Conservation (phyloP, 2,329 filamentous ascomycete species). For the Colletotrichum simmondsii region DNA sequence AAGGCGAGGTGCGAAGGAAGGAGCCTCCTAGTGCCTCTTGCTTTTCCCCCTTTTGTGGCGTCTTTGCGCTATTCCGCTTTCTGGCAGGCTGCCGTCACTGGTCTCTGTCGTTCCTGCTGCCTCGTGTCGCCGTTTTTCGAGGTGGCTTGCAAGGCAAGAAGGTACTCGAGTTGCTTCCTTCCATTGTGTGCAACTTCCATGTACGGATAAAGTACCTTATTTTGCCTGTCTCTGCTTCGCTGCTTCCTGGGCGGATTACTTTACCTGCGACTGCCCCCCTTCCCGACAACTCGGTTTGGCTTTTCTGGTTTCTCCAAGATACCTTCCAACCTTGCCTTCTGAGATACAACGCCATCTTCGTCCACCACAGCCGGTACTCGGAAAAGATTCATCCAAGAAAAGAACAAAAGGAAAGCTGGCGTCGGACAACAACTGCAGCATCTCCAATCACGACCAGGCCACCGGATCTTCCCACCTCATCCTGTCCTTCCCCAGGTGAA, state of each 20-base stretch:
- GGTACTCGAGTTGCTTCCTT: too few species aligned
- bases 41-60: not conserved
- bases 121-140: not conserved
- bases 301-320: not conserved
- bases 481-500: not conserved
- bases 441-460: not conserved
- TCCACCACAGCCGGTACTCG: not conserved
- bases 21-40: not conserved
- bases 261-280: constrained; percentile 4
- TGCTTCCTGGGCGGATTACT: not conserved
- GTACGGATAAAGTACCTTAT: not conserved
- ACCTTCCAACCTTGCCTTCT: not conserved
- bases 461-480: not conserved
- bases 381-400: not conserved
- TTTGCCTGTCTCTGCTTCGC: not conserved
- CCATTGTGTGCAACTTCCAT: too few species aligned
- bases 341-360: not conserved
- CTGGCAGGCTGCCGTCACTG: not conserved
- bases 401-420: not conserved
- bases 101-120: not conserved
- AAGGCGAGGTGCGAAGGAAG: not conserved
- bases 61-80: not conserved
- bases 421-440: not conserved
- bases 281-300: not conserved
- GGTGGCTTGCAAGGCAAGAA: not conserved